These are phyloP conservation scores for Calendula officinalis DNA, from an alignment of 129 eudicot genomes.

Conservation along the genomic window DNA sequence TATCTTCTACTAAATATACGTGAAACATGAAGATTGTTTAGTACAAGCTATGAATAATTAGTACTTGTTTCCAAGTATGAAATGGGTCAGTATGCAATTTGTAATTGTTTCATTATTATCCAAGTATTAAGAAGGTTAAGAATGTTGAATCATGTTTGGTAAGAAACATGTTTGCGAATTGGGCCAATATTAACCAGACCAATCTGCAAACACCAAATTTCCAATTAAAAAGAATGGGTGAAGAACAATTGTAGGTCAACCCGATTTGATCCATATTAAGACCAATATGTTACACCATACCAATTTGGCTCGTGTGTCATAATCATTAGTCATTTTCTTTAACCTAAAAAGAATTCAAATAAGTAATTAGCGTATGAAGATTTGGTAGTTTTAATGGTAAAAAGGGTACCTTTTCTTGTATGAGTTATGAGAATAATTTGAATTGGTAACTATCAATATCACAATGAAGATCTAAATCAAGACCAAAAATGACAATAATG, in stretches of 20 bases:
- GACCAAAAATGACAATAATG: slow-evolving; percentile 44
- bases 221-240: neutral
- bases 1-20: too few relatives aligned
- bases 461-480: slow-evolving; percentile 86
- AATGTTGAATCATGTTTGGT: too few relatives aligned
- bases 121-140: too few relatives aligned
- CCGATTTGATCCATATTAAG: neutral
- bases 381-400: too few relatives aligned
- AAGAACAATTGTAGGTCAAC: neutral
- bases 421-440: slow-evolving; percentile 70
- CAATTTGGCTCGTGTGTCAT: slow-evolving; percentile 97
- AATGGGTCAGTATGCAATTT: too few relatives aligned
- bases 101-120: too few relatives aligned
- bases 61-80: too few relatives aligned
- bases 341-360: slow-evolving; percentile 17
- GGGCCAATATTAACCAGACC: slow-evolving; percentile 66
- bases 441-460: slow-evolving; percentile 89
- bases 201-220: slow-evolving; percentile 50
- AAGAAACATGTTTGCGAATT: too few relatives aligned
- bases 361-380: too few relatives aligned
- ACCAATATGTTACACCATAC: slow-evolving; percentile 30
- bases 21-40: too few relatives aligned
- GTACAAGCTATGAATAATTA: too few relatives aligned
- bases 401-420: slow-evolving; percentile 44
- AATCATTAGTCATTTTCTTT: slow-evolving; percentile 71